Evolutionary conservation across 2,329 filamentous ascomycete species (phyloP), one percentile per base, ranked within the genome.

Genomic region (Elsinoe necatrix): DNA sequence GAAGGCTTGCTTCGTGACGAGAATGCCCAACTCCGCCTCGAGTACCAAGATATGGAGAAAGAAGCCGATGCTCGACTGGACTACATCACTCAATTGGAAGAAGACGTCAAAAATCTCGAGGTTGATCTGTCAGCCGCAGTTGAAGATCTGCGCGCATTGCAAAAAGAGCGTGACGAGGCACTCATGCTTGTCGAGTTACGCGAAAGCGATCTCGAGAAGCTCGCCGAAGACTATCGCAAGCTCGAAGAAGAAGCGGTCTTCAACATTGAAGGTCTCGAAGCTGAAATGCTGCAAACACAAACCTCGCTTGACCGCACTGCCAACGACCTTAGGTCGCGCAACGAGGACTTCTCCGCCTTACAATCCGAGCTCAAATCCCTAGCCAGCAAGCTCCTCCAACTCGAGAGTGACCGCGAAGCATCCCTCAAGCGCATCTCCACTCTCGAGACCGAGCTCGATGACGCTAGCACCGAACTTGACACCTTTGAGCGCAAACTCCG

Each of bases 331-430:
- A 81, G 82, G 60, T 86, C 88, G 61, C 82, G 86, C 54, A 84
- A 84, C 11, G 91, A 97, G 66, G 95, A 93, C 67, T 92, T 96
- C 70, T 84, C 86, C 61, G 87, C 89, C n/a, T 74, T 98, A 55
- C 92, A 97, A 67, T 84, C 86, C 58, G 93, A 97, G 75, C 93
- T 98, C 85, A 87, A 91, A 61, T 86, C 85, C 63, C 86, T 96
- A 71, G 95, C 87, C 65, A 89, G 95, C 63, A 86, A 86, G 20
- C 79, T 97, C 4, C 80, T 96, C 29, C 80, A 88, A 43, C 79
- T 98, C 0, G 93, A 97, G 68, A 91, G 97, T 68, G 90, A 95
- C 63, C 87, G 92, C 55, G 84, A 88, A 61, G 83, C 81, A 64
- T 93, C 91, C 69, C 72, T 86, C 47, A 82, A 84, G 57, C 84